These are phyloP conservation scores for Saturnispora besseyi DNA, from an alignment of 805 yeast species.

Conservation along the genomic window DNA sequence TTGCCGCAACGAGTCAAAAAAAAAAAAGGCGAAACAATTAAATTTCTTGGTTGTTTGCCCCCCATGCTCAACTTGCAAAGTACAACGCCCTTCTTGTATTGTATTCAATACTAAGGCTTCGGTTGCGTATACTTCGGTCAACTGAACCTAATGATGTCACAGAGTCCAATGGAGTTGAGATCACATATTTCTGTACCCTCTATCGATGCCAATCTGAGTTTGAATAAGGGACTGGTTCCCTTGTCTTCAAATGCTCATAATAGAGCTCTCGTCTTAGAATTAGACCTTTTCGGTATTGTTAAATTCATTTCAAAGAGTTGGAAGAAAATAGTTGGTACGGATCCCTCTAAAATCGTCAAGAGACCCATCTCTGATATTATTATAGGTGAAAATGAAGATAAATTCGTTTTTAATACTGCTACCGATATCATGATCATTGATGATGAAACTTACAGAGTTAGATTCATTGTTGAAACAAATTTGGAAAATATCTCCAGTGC, in stretches of 20 bases:
- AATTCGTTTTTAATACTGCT: conserved; percentile 59
- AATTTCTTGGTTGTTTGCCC: too few species aligned
- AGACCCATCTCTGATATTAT: conserved; percentile 56
- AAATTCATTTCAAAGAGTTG: conserved; percentile 67
- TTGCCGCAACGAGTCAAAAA: too few species aligned
- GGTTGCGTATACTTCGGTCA: not conserved
- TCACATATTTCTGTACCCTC: not conserved
- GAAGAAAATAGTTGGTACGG: conserved; percentile 70
- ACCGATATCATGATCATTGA: conserved; percentile 61
- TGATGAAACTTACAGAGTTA: conserved; percentile 69
- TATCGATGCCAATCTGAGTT: not conserved
- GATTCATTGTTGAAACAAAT: conserved; percentile 45
- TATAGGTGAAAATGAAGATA: conserved; percentile 57
- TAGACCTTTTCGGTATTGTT: conserved; percentile 73
- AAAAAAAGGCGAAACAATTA: too few species aligned
- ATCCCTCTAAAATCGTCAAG: conserved; percentile 41
- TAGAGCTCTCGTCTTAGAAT: conserved; percentile 65
- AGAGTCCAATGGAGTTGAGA: not conserved
- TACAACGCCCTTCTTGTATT: too few species aligned
- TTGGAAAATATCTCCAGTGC: conserved; percentile 4
- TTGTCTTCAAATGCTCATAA: not conserved
- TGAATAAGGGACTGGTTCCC: not conserved
- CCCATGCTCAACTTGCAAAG: too few species aligned
- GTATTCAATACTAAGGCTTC: not conserved
- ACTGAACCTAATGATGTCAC: not conserved